Conservation (phyloP, 2,329 filamentous ascomycete species). For the Fusarium sp. region DNA sequence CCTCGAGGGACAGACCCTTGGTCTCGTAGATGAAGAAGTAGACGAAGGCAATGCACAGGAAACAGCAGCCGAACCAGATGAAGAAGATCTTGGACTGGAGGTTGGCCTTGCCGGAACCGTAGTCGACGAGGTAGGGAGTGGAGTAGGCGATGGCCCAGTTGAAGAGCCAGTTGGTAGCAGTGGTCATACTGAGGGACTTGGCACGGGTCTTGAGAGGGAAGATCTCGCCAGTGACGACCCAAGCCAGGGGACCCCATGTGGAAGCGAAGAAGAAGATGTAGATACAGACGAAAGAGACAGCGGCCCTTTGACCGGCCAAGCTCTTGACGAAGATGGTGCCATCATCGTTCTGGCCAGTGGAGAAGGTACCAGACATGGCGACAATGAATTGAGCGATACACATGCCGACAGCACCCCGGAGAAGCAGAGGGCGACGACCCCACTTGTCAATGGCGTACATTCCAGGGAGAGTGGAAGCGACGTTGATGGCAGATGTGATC, state of each 20-base stretch:
- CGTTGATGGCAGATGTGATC: slow-evolving; percentile 57
- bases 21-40: slow-evolving; percentile 88
- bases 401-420: slow-evolving; percentile 75
- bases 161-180: slow-evolving; percentile 79
- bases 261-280: slow-evolving; percentile 83
- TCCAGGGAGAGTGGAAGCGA: slow-evolving; percentile 54
- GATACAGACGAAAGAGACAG: slow-evolving; percentile 74
- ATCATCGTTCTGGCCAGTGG: slow-evolving; percentile 61
- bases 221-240: slow-evolving; percentile 66
- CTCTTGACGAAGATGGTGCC: slow-evolving; percentile 66
- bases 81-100: slow-evolving; percentile 83
- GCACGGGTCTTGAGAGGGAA: slow-evolving; percentile 74
- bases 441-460: slow-evolving; percentile 55
- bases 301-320: slow-evolving; percentile 64
- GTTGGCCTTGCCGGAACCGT: slow-evolving; percentile 76
- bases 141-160: slow-evolving; percentile 83
- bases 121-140: slow-evolving; percentile 85
- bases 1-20: slow-evolving; percentile 84
- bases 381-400: slow-evolving; percentile 70
- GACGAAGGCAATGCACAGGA: slow-evolving; percentile 78
- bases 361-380: slow-evolving; percentile 68
- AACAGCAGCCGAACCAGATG: slow-evolving; percentile 79
- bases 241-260: slow-evolving; percentile 71
- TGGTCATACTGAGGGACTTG: slow-evolving; percentile 73
- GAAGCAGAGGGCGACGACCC: slow-evolving; percentile 69